These are phyloP conservation scores for Melampsora americana DNA, from an alignment of 1,284 basidiomycete genomes.

Conservation along the genomic window DNA sequence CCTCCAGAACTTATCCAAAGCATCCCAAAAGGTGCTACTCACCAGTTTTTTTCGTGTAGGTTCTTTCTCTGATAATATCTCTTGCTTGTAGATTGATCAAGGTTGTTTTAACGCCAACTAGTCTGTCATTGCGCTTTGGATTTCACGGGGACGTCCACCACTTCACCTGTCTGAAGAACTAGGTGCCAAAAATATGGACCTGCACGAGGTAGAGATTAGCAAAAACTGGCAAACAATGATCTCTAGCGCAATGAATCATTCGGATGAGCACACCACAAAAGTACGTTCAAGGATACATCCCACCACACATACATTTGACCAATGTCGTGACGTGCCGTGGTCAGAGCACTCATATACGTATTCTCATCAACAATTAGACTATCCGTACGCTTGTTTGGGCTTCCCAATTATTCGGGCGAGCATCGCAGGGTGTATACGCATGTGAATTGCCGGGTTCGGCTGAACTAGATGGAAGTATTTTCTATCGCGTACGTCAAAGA, in stretches of 20 bases:
- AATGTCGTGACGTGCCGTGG: no score
- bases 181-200: background rate
- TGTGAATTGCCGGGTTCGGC: background rate
- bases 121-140: constrained; percentile 31
- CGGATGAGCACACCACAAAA: constrained; percentile 44
- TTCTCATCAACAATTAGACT: background rate
- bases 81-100: background rate
- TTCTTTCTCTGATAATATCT: background rate
- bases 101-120: background rate
- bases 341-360: no score
- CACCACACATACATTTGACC: no score
- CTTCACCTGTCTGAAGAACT: constrained; percentile 20
- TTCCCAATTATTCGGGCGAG: background rate
- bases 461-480: background rate
- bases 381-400: background rate
- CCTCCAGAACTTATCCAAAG: constrained; percentile 4
- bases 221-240: constrained; percentile 29
- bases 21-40: constrained; percentile 16
- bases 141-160: constrained; percentile 15
- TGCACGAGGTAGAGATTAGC: background rate
- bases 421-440: background rate
- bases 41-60: constrained; percentile 35
- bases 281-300: background rate
- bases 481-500: background rate
- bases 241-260: constrained; percentile 27